Evolutionary conservation across 116 monocot genomes (phyloP).

Genomic region (Cymodocea nodosa): DNA sequence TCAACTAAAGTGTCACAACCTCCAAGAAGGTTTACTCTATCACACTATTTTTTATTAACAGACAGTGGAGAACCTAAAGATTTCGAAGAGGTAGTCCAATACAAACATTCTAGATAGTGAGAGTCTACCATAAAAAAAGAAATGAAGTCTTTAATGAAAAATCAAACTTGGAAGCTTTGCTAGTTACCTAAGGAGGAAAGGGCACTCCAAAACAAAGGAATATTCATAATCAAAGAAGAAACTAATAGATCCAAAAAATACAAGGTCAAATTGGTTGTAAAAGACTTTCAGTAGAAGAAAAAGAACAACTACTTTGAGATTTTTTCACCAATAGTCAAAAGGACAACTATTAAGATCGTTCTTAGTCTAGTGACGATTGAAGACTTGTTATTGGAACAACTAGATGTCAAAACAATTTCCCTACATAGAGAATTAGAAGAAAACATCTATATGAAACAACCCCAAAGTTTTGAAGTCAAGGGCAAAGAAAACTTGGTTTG

Average conservation of each 20-base stretch:
- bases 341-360: slow-evolving; percentile 1
- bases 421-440: background rate
- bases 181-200: too few relatives aligned
- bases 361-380: background rate
- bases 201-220: too few relatives aligned
- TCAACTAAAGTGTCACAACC: too few relatives aligned
- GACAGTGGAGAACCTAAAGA: too few relatives aligned
- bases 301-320: background rate
- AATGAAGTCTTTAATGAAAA: too few relatives aligned
- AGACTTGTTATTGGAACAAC: background rate
- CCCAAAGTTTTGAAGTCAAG: background rate
- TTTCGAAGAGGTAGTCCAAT: too few relatives aligned
- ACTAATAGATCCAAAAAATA: background rate
- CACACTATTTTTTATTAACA: too few relatives aligned
- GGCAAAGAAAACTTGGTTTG: background rate
- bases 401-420: slow-evolving; percentile 1
- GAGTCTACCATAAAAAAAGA: too few relatives aligned
- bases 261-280: background rate
- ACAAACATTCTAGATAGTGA: too few relatives aligned
- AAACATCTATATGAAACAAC: background rate
- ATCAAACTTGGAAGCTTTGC: too few relatives aligned
- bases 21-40: too few relatives aligned
- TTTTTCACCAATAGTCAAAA: background rate
- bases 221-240: too few relatives aligned
- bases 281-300: background rate